Base-by-base conservation (phyloP, 768 basidiomycete species). In the Tephrocybe rancida region DNA sequence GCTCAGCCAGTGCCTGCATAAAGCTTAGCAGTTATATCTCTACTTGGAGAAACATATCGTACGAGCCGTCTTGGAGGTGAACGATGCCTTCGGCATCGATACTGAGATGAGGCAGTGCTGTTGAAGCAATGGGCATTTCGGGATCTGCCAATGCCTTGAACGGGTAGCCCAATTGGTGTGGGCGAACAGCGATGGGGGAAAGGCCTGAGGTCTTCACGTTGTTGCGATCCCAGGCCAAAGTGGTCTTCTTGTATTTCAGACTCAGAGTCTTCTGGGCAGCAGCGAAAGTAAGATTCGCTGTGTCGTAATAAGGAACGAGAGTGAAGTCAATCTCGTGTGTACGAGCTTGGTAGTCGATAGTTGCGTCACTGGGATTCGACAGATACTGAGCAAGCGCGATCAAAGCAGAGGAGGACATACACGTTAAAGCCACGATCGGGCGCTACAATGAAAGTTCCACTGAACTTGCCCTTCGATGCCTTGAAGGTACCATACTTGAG, bases 301-400 rank as follows among this genome's bases (percentile, higher is more conserved):
- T 53, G 29, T 66, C 75, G 39, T 77, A 80, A 65, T 86, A 86
- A 0, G 87, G 87, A 0, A 69, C 73, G 18, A 88, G 66, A 1
- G 75, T 69, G 64, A 90, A 86, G 46, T 79, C 72, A 54, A 88
- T 71, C 42, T 77, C 72, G 50, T 87, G 85, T n/a, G 77, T 81
- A n/a, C 87, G 79, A 2, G 75, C 74, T 62, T 84, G 83, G 58
- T 83, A 87, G 65, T 88, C 78, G 38, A 85, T 71, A 0, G 85
- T 83, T 0, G 64, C 71, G 21, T 78, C 75, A 2, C 83, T 84
- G 46, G 48, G 5, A 32, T 26, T n/a, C n/a, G n/a, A n/a, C n/a
- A n/a, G n/a, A n/a, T n/a, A n/a, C n/a, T n/a, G n/a, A n/a, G n/a
- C n/a, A n/a, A n/a, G n/a, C n/a, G n/a, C n/a, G n/a, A n/a, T n/a